Base-by-base conservation (phyloP, 2,329 filamentous ascomycete genomes). In the Venturiaceae sp. region DNA sequence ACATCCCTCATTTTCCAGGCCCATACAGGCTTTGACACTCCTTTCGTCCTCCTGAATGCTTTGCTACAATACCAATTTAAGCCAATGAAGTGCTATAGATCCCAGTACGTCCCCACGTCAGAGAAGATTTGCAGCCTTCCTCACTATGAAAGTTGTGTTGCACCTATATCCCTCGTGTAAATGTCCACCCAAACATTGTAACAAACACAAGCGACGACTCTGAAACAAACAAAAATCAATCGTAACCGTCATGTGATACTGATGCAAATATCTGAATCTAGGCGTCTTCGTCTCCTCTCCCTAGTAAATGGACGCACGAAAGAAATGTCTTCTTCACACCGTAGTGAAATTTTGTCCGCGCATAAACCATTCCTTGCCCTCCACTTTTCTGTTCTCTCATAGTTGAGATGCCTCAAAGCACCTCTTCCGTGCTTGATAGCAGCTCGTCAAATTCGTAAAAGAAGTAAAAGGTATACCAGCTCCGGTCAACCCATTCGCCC, bases 201-300 rank as follows among this genome's bases (percentile, higher is more conserved):
- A 56, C 28, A 50, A 16, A 50, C 13, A 13, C 5, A 50, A 16
- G 21, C 46, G 5, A 26, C 5, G 14, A 5, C 46, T n/a, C 36
- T 16, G 1, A 50, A n/a, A 30, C 2, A n/a, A 1, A n/a, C 16
- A 30, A 16, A 30, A n/a, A 30, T 50, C 44, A 5, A 14, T 50
- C 44, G 21, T 50, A 26, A 50, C 32, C n/a, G 41, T 58, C 55
- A 41, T 58, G 54, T 26, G 55, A 58, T 58, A 58, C 41, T 58
- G 55, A 53, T 58, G 55, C 44, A 39, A 58, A 58, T 58, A 52
- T 47, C 37, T 52, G 44, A 30, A 14, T 50, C 44, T 50, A 50
- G 52, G 36, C 44, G 44, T 50, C 44, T 26, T n/a, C 9, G n/a
- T 16, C n/a, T 44, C 39, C 23, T 50, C 11, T n/a, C 26, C 14